Percentiles rank a stretch among this genome's conserved stretches.
phyloP scores from a whole-genome alignment of 164 flowering plant genomes.

The Echeveria elegans region DNA sequence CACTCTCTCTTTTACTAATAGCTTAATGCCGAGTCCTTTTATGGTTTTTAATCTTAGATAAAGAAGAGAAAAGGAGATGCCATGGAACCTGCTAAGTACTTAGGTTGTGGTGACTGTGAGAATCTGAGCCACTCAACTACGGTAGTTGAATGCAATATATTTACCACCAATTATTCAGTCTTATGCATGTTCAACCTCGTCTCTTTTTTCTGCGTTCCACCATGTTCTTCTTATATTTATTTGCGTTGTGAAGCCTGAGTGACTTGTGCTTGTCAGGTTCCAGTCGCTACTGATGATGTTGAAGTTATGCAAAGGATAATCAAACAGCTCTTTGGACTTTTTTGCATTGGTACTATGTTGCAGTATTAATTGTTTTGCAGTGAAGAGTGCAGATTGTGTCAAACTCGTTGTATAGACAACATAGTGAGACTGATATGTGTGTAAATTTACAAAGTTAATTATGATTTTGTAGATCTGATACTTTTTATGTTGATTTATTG shows the following conservation, averaged over 20 bases:
- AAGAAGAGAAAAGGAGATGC: constrained; percentile 85
- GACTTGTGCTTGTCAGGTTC: constrained; percentile 41
- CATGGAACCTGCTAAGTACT: constrained; percentile 70
- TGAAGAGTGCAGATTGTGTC: background rate
- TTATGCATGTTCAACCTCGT: background rate
- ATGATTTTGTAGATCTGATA: background rate
- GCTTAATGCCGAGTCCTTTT: background rate
- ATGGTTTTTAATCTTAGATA: constrained; percentile 22
- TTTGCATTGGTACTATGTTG: constrained; percentile 43
- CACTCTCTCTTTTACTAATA: background rate
- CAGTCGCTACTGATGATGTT: constrained; percentile 70
- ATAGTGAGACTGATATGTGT: too few species aligned
- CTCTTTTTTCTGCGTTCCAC: background rate
- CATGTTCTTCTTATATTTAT: background rate
- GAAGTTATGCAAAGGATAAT: constrained; percentile 76
- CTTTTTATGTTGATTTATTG: background rate
- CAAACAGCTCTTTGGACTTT: constrained; percentile 67
- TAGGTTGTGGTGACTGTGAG: constrained; percentile 96
- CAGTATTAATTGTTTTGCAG: background rate
- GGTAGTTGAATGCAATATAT: constrained; percentile 26
- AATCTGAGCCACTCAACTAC: constrained; percentile 82
- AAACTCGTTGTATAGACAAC: background rate
- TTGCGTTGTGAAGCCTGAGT: background rate
- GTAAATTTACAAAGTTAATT: too few species aligned
- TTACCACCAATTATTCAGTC: background rate